Evolutionary conservation across 2,329 filamentous ascomycete genomes (phyloP), one percentile per base, ranked within the genome.

Genomic region (Hirsutella minnesotensis): DNA sequence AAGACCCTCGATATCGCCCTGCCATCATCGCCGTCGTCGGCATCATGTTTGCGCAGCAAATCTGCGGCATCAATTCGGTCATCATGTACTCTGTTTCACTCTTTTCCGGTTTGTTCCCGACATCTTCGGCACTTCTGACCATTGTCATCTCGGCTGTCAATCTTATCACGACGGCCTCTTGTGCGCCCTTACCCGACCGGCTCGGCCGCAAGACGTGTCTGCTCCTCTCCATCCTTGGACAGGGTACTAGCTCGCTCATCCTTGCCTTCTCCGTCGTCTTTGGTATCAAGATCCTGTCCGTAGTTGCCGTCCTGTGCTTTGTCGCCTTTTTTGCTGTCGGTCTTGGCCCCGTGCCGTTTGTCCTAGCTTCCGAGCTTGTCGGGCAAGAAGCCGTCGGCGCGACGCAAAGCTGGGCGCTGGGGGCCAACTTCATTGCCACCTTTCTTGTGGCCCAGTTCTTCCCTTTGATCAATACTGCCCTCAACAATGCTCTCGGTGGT

Each of bases 31-130:
- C 89, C 4, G 86, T 94, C 3, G 75, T 94, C 12, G 88, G 86
- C 1, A 81, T 94, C 51, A 95, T 96, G 89, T 73, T 89, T 45
- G 83, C 86, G 1, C 92, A 96, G 60, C 92, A 98, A 60, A 72
- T 95, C 31, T 90, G 85, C 45, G 90, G 87, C 38, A 90, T 96
- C 66, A 96, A 98, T 73, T 90, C 84, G 45, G 90, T 96, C 56
- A 84, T 96, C 64, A 95, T 98, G 89, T 98, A 98, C 63, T 94
- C 89, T 2, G 92, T 96, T 5, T 88, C 86, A 1, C 78, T 98
- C 1, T 75, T 98, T 13, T 79, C 83, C 27, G 79, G 80, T 48
- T 74, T 96, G 2, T 75, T 98, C 0, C 83, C 86, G 3, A 77
- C 87, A 38, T 87, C 81, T 47, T 90, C 89, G 0, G 83, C 83